phyloP scores from a whole-genome alignment of 2,329 filamentous ascomycete species.

The Aspergillus bombycis region DNA sequence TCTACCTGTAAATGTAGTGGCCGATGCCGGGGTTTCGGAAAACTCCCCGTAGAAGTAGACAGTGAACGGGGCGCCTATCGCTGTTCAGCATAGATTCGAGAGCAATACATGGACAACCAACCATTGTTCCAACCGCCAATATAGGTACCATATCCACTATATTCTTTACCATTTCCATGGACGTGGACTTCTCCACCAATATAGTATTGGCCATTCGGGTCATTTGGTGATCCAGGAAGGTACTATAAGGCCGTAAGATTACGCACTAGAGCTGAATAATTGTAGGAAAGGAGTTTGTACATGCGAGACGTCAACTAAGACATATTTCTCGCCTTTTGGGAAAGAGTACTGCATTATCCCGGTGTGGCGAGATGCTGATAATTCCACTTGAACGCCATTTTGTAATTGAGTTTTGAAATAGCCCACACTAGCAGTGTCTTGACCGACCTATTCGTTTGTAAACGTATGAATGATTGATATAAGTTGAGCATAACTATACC shows the following conservation, averaged over 20 bases:
- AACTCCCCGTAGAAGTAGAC: constrained; percentile 52
- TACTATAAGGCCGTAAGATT: constrained; percentile 44
- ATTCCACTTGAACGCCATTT: constrained; percentile 62
- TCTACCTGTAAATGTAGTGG: constrained; percentile 41
- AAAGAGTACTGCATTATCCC: constrained; percentile 68
- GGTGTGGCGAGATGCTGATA: constrained; percentile 66
- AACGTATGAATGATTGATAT: background rate
- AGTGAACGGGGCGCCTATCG: constrained; percentile 41
- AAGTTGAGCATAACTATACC: constrained; percentile 44
- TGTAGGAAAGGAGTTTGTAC: constrained; percentile 19
- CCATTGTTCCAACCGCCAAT: constrained; percentile 51
- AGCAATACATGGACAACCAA: constrained; percentile 1
- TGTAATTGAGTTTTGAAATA: constrained; percentile 65
- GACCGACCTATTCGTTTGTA: constrained; percentile 34
- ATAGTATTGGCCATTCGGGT: constrained; percentile 46
- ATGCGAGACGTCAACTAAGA: constrained; percentile 63
- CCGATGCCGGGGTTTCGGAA: constrained; percentile 37
- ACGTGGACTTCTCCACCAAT: constrained; percentile 45
- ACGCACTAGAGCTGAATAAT: background rate
- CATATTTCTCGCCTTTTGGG: constrained; percentile 57
- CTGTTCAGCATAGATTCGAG: constrained; percentile 3
- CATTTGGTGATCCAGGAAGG: constrained; percentile 47
- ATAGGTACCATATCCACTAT: constrained; percentile 53
- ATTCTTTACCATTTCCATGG: constrained; percentile 43
- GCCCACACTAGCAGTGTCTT: constrained; percentile 62